Conservation (phyloP, 1,284 basidiomycete species). For the Bjerkandera adusta region DNA sequence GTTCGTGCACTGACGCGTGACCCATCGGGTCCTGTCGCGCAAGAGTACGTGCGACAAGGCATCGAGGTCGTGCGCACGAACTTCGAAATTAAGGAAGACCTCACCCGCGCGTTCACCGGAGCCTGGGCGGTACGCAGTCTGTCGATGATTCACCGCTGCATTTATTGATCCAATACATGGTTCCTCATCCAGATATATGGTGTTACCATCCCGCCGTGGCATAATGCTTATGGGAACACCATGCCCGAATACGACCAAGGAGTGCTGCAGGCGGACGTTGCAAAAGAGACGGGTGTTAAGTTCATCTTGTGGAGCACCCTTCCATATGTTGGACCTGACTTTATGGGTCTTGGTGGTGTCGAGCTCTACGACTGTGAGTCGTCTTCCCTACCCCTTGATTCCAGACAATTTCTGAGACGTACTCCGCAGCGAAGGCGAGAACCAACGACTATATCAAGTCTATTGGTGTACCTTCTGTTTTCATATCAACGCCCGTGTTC, state of each 20-base stretch:
- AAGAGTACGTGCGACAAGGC: neutral
- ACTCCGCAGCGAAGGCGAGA: neutral
- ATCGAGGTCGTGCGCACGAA: neutral
- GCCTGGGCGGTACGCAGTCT: neutral
- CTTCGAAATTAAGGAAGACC: neutral
- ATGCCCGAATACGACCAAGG: neutral
- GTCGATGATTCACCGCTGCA: neutral
- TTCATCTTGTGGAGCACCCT: constrained; percentile 1
- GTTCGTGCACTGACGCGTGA: neutral
- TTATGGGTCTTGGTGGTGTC: neutral
- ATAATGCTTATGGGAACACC: neutral
- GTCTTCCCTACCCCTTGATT: neutral
- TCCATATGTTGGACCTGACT: neutral
- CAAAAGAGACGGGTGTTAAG: neutral
- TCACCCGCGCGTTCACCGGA: neutral
- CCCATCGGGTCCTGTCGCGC: neutral
- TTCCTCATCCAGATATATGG: neutral
- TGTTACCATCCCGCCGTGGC: neutral
- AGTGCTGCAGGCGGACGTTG: neutral
- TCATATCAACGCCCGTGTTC: neutral
- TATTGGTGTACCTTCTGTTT: neutral
- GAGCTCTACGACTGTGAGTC: constrained; percentile 1
- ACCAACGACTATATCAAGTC: neutral
- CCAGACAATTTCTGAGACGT: neutral
- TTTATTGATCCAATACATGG: neutral